Conservation (phyloP, 495 filamentous ascomycete species). For the Glonium stellatum region DNA sequence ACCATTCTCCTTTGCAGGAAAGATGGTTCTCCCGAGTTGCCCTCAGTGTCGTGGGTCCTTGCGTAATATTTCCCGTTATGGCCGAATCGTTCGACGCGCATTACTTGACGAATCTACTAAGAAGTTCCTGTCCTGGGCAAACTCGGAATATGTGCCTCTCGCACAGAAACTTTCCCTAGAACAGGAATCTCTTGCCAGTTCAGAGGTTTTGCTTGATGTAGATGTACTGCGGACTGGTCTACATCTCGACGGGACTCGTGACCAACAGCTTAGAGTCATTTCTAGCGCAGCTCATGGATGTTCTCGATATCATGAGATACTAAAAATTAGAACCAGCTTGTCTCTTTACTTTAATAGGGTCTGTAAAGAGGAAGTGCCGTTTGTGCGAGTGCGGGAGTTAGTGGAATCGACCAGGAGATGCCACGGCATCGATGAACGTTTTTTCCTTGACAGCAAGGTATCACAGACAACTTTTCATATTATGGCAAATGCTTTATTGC, state of each 20-base stretch:
- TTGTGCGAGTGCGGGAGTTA: constrained; percentile 48
- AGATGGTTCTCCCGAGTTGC: constrained; percentile 46
- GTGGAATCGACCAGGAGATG: constrained; percentile 45
- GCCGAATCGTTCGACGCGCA: constrained; percentile 56
- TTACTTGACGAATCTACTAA: constrained; percentile 62
- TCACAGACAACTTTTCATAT: constrained; percentile 46
- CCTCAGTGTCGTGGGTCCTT: constrained; percentile 58
- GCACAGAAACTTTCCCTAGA: constrained; percentile 29
- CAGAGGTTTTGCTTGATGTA: constrained; percentile 8
- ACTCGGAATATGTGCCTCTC: constrained; percentile 45
- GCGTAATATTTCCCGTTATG: constrained; percentile 57
- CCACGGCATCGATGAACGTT: constrained; percentile 28
- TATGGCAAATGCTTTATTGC: constrained; percentile 44
- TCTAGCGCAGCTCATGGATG: neutral
- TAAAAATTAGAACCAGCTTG: constrained; percentile 40
- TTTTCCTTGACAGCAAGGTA: constrained; percentile 39
- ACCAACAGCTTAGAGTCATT: constrained; percentile 7
- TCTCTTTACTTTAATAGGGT: constrained; percentile 41
- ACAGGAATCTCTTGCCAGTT: constrained; percentile 1
- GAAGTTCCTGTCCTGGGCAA: constrained; percentile 53
- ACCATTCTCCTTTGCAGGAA: constrained; percentile 48
- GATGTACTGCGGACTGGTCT: neutral
- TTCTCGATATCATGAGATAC: constrained; percentile 37
- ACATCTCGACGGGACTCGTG: constrained; percentile 20
- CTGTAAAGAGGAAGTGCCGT: constrained; percentile 52